Percentiles rank a stretch among this genome's conserved stretches.
These are phyloP conservation scores for Umbelopsis ramanniana DNA, from an alignment of 192 early-diverging fungal genomes.

Conservation along the genomic window DNA sequence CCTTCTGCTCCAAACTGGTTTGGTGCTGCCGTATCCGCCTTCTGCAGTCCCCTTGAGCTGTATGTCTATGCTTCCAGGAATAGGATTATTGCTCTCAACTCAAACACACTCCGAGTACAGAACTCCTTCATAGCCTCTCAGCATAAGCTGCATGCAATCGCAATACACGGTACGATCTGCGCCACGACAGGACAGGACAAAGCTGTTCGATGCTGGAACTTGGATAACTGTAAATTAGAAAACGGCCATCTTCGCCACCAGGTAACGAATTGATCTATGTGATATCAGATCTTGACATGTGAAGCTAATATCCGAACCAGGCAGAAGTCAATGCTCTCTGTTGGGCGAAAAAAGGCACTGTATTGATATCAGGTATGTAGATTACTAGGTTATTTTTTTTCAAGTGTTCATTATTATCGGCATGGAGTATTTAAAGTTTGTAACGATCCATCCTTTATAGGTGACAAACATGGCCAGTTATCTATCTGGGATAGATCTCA, in stretches of 20 bases:
- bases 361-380: conserved; percentile 11
- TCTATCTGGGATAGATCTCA: conserved; percentile 8
- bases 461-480: neutral
- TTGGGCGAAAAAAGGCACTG: neutral
- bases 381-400: too few relatives aligned
- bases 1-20: conserved; percentile 13
- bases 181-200: conserved; percentile 2
- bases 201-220: conserved; percentile 6
- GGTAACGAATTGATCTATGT: neutral
- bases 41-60: neutral
- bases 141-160: conserved; percentile 9
- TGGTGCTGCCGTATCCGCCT: neutral
- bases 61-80: conserved; percentile 17
- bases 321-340: neutral
- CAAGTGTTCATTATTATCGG: too few relatives aligned
- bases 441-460: neutral
- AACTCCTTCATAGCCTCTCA: conserved; percentile 7
- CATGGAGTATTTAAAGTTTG: too few relatives aligned
- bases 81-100: neutral
- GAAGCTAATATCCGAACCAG: neutral
- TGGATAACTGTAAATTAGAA: neutral
- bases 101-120: neutral
- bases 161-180: neutral
- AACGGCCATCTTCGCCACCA: conserved; percentile 11
- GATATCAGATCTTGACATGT: neutral